phyloP scores from a whole-genome alignment of 2,329 filamentous ascomycete genomes.

The Alternaria incomplexa region DNA sequence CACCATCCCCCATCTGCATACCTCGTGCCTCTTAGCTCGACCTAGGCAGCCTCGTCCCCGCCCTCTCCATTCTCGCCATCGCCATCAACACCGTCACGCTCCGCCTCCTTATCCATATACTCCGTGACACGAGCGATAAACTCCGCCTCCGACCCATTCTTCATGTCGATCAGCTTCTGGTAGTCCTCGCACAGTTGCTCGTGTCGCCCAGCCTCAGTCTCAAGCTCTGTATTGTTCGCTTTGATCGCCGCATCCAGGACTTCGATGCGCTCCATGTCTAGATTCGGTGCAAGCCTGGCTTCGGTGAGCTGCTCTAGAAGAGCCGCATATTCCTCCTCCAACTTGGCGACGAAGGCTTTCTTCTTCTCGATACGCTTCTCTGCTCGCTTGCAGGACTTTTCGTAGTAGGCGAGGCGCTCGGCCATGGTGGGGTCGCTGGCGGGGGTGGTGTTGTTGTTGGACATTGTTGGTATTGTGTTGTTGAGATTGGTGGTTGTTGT shows the following conservation, averaged over 20 bases:
- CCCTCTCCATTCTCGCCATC: not conserved
- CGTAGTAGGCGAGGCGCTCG: not conserved
- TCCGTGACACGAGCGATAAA: not conserved
- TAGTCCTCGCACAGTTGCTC: not conserved
- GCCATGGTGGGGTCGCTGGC: not conserved
- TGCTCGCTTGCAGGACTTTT: not conserved
- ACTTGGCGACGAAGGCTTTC: not conserved
- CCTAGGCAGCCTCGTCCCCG: not conserved
- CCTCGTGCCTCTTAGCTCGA: not conserved
- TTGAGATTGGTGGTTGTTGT: not conserved
- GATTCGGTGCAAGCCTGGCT: not conserved
- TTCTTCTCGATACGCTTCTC: not conserved
- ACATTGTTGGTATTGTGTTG: not conserved
- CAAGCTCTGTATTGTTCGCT: not conserved
- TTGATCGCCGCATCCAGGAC: not conserved
- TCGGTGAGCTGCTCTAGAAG: not conserved
- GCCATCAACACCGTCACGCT: not conserved
- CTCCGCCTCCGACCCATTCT: not conserved
- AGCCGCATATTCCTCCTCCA: not conserved
- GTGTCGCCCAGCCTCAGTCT: not conserved
- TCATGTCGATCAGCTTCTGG: not conserved
- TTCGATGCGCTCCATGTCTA: not conserved
- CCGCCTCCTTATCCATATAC: not conserved
- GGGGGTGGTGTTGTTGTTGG: not conserved
- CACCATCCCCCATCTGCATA: not conserved